These are phyloP conservation scores for Colletotrichum lini DNA, from an alignment of 2,329 filamentous ascomycete species.

Conservation along the genomic window DNA sequence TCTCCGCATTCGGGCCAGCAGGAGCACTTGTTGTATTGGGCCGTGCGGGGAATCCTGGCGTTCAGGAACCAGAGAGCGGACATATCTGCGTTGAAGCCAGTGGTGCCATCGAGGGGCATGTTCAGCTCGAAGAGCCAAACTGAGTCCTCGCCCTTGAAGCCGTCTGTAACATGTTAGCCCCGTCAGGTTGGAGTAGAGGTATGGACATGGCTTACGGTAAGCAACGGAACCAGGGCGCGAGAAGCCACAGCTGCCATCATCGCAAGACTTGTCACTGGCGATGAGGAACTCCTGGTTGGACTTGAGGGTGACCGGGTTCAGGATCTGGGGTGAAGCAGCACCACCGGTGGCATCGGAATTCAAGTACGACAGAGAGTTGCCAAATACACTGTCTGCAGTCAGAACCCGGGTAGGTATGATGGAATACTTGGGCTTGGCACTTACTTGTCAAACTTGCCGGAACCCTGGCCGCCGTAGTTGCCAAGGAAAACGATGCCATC, in stretches of 20 bases:
- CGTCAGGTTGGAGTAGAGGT: too few relatives aligned
- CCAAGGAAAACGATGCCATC: constrained; percentile 65
- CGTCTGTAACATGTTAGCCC: constrained; percentile 63
- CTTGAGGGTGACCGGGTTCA: constrained; percentile 56
- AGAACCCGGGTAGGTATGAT: background rate
- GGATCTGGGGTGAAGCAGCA: constrained; percentile 55
- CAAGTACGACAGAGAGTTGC: constrained; percentile 62
- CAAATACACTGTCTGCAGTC: constrained; percentile 54
- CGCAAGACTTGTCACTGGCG: constrained; percentile 60
- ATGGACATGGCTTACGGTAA: constrained; percentile 55
- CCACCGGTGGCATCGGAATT: constrained; percentile 58
- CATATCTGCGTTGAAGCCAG: constrained; percentile 74
- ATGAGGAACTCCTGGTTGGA: constrained; percentile 64
- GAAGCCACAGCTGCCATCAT: constrained; percentile 58
- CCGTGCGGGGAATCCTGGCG: constrained; percentile 77
- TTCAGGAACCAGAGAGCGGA: constrained; percentile 85
- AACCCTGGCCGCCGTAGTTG: constrained; percentile 61
- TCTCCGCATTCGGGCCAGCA: constrained; percentile 84
- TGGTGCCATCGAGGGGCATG: constrained; percentile 75
- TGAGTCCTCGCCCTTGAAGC: constrained; percentile 74
- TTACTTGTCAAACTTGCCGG: constrained; percentile 61
- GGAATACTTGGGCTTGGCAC: constrained; percentile 41
- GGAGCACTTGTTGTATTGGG: constrained; percentile 79
- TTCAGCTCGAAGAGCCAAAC: constrained; percentile 81
- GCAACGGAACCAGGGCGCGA: constrained; percentile 59